These are phyloP conservation scores for Cladorrhinum sp. DNA, from an alignment of 2,329 filamentous ascomycete species.

Conservation along the genomic window DNA sequence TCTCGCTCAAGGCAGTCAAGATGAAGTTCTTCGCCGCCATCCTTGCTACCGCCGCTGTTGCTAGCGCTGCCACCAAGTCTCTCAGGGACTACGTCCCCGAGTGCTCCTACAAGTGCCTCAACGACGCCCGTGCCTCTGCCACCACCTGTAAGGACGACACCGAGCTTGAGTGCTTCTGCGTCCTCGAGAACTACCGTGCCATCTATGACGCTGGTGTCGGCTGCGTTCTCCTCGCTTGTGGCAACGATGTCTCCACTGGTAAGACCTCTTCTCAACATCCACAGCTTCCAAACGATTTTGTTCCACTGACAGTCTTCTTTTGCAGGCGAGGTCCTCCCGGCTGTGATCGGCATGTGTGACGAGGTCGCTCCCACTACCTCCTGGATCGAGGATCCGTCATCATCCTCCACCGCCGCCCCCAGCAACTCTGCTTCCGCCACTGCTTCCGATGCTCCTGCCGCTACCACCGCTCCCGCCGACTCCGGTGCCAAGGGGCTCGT, in stretches of 20 bases:
- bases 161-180: constrained; percentile 20
- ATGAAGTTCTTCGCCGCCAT: constrained; percentile 16
- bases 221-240: constrained; percentile 15
- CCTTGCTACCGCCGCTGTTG: constrained; percentile 13
- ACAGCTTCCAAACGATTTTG: not conserved
- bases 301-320: not conserved
- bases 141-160: constrained; percentile 12
- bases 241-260: constrained; percentile 16
- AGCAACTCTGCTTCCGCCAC: too few species aligned
- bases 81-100: constrained; percentile 16
- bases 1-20: not conserved
- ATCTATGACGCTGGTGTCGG: constrained; percentile 10
- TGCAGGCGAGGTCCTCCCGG: constrained; percentile 17
- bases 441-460: not conserved
- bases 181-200: constrained; percentile 19
- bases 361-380: constrained; percentile 5
- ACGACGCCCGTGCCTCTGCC: constrained; percentile 3
- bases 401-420: constrained; percentile 1
- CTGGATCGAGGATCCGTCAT: not conserved
- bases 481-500: constrained; percentile 1
- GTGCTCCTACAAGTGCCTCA: constrained; percentile 17
- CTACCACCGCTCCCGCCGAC: not conserved
- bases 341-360: constrained; percentile 16
- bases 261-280: not conserved
- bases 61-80: constrained; percentile 2